Base-by-base conservation (phyloP, 495 filamentous ascomycete species). In the Trichoderma virens region DNA sequence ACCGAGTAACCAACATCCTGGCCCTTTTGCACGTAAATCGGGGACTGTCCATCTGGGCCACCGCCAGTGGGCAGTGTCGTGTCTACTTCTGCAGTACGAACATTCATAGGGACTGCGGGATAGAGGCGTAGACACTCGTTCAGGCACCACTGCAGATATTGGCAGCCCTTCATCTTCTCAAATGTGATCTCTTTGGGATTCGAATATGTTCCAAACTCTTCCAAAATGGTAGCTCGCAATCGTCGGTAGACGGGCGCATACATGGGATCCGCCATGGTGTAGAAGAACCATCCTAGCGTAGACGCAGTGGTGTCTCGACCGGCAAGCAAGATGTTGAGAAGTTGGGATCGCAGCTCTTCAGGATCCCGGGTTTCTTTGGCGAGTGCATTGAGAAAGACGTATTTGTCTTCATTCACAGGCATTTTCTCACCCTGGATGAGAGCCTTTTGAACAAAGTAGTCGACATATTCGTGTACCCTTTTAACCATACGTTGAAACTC, bases 341-440 rank as follows among this genome's bases (percentile, higher is more conserved):
- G 76, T 69, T 89, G 83, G 65, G 84, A 80, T 35, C 88, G 75
- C 25, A 91, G 75, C 30, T 84, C 77, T 28, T 80, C 76, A 0
- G 82, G 80, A 65, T 90, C 79, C 38, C 82, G 74, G 2, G 82
- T 89, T 23, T 80, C 75, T 30, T 80, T 81, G 6, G 80, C 83
- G 28, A 92, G 73, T 18, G 86, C 88, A 64, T 90, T 73, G 0
- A 90, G 77, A 56, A 91, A 85, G 64, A 88, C 79, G 65, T 86
- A 90, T 35, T 83, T 78, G 62, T 56, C 65, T 59, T 64, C 65
- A 4, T 64, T 61, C 51, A 63, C 67, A 5, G 32, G 23, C 27
- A 5, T 20, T 41, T 65, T 62, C 60, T 66, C 30, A n/a, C 27
- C 61, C 65, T 60, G 16, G 60, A 62, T 8, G 65, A 64, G 8